Conservation (phyloP, 257 asterid genomes). For the Nemophila menziesii region DNA sequence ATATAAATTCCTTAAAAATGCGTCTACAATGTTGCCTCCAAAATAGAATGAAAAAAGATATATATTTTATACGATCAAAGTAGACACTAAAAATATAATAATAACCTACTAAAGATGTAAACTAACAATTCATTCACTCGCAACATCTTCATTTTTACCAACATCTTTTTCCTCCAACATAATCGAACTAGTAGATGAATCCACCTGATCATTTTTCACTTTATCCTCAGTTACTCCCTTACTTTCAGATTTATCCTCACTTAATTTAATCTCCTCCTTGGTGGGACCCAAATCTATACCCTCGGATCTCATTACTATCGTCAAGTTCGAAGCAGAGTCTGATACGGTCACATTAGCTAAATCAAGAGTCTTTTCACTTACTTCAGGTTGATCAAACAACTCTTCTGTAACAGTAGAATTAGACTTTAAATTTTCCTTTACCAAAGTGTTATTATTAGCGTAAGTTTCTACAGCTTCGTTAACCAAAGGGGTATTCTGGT, state of each 20-base stretch:
- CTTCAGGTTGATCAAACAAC: slow-evolving; percentile 15
- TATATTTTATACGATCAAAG: neutral
- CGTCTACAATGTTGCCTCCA: slow-evolving; percentile 22
- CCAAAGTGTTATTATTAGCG: slow-evolving; percentile 15
- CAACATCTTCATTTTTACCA: slow-evolving; percentile 48
- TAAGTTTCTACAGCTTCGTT: slow-evolving; percentile 20
- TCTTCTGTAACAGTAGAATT: slow-evolving; percentile 23
- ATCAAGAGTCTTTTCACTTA: slow-evolving; percentile 12
- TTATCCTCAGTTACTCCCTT: slow-evolving; percentile 30
- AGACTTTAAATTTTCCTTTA: slow-evolving; percentile 16
- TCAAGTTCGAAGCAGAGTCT: slow-evolving; percentile 18
- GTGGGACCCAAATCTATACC: slow-evolving; percentile 16
- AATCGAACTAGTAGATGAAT: slow-evolving; percentile 40
- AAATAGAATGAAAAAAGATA: neutral
- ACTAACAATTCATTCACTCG: slow-evolving; percentile 38
- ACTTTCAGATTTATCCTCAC: slow-evolving; percentile 20
- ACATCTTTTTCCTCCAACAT: slow-evolving; percentile 41
- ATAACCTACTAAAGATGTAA: neutral
- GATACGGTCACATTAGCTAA: slow-evolving; percentile 20
- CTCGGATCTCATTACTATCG: slow-evolving; percentile 15
- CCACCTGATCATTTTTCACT: slow-evolving; percentile 41
- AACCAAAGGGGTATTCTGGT: slow-evolving; percentile 21
- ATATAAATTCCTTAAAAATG: slow-evolving; percentile 4
- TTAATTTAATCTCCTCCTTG: slow-evolving; percentile 17
- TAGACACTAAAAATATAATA: neutral